phyloP scores from a whole-genome alignment of 257 asterid genomes.

The Przewalskia tangutica region DNA sequence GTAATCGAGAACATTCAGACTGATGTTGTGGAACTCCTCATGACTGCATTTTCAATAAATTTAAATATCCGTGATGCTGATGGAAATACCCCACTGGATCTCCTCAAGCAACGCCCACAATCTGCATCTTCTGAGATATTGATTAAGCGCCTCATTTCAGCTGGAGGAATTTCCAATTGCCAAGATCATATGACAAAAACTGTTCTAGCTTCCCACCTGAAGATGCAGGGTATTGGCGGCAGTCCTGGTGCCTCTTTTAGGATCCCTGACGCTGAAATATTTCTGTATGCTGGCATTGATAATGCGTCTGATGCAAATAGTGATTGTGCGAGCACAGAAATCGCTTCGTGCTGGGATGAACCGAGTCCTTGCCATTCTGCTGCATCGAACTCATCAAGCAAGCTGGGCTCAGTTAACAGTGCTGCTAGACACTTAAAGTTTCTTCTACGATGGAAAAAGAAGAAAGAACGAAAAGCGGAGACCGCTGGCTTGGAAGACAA shows the following conservation, averaged over 20 bases:
- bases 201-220: slow-evolving; percentile 43
- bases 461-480: slow-evolving; percentile 17
- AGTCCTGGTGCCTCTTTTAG: slow-evolving; percentile 83
- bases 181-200: slow-evolving; percentile 28
- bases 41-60: slow-evolving; percentile 42
- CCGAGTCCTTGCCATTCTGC: slow-evolving; percentile 19
- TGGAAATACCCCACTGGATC: slow-evolving; percentile 68
- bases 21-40: slow-evolving; percentile 65
- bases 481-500: slow-evolving; percentile 21
- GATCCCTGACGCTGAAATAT: slow-evolving; percentile 66
- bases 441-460: slow-evolving; percentile 38
- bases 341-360: slow-evolving; percentile 43
- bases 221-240: slow-evolving; percentile 47
- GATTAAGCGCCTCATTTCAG: slow-evolving; percentile 57
- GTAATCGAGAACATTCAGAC: slow-evolving; percentile 50
- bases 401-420: slow-evolving; percentile 22
- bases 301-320: slow-evolving; percentile 21
- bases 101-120: slow-evolving; percentile 50
- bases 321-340: slow-evolving; percentile 31
- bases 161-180: slow-evolving; percentile 60
- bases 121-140: slow-evolving; percentile 62
- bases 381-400: slow-evolving; percentile 20
- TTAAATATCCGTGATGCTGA: slow-evolving; percentile 50
- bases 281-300: slow-evolving; percentile 45
- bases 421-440: slow-evolving; percentile 42